These are phyloP conservation scores for Aspergillus costaricaensis DNA, from an alignment of 2,329 filamentous ascomycete species.

Conservation along the genomic window DNA sequence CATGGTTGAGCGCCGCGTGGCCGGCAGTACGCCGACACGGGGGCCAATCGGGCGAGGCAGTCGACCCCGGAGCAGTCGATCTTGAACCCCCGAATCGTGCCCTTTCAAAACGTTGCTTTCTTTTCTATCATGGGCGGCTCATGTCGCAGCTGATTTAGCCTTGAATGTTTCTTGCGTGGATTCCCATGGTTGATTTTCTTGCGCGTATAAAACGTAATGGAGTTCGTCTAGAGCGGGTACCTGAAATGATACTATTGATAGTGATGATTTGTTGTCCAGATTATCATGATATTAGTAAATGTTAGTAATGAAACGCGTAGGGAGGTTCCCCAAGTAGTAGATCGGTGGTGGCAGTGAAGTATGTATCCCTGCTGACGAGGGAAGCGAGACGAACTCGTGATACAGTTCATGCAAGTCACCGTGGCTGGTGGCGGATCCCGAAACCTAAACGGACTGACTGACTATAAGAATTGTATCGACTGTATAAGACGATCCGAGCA, in stretches of 20 bases:
- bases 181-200: slow-evolving; percentile 1
- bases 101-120: slow-evolving; percentile 9
- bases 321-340: too few species aligned
- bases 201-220: slow-evolving; percentile 9
- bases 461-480: too few species aligned
- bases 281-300: too few species aligned
- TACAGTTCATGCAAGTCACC: too few species aligned
- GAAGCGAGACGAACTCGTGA: too few species aligned
- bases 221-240: slow-evolving; percentile 10
- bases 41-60: slow-evolving; percentile 21
- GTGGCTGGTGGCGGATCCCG: too few species aligned
- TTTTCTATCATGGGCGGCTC: slow-evolving; percentile 11
- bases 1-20: slow-evolving; percentile 29
- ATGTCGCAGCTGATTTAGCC: slow-evolving; percentile 11
- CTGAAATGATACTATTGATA: not conserved
- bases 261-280: not conserved
- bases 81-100: slow-evolving; percentile 16
- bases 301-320: not conserved
- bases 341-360: too few species aligned
- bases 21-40: slow-evolving; percentile 24
- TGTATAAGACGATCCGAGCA: too few species aligned
- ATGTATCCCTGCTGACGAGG: too few species aligned
- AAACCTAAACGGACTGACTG: too few species aligned
- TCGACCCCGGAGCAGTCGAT: slow-evolving; percentile 29
- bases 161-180: slow-evolving; percentile 9